Evolutionary conservation across 768 basidiomycete genomes (phyloP).

Genomic region (Guyanaporus albipodus): DNA sequence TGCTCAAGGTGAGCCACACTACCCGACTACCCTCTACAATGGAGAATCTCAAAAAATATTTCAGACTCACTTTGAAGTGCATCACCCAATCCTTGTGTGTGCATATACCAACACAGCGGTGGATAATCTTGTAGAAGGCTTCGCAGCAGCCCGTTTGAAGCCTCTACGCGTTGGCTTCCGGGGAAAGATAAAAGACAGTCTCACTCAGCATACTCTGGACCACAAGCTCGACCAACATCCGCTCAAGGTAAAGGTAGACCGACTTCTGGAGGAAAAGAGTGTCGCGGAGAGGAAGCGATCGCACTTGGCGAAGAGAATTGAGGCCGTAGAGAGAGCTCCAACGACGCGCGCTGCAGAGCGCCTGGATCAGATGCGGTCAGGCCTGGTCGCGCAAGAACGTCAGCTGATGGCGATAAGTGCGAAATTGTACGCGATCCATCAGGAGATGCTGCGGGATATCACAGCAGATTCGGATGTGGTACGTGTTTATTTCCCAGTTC

Average conservation of each 20-base stretch:
- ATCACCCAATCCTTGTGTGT: constrained; percentile 83
- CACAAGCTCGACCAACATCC: constrained; percentile 60
- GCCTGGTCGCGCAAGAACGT: constrained; percentile 26
- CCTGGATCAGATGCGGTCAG: constrained; percentile 30
- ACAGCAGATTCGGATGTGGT: constrained; percentile 72
- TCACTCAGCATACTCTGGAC: constrained; percentile 59
- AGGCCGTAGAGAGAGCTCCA: constrained; percentile 14
- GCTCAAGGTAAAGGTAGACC: constrained; percentile 42
- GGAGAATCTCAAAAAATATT: neutral
- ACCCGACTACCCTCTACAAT: neutral
- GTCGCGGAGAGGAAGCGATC: constrained; percentile 21
- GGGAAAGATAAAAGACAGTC: constrained; percentile 53
- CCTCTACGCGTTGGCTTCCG: constrained; percentile 74
- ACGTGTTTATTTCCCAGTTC: constrained; percentile 27
- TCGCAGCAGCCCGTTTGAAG: constrained; percentile 56
- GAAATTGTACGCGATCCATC: constrained; percentile 52
- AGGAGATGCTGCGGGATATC: constrained; percentile 61
- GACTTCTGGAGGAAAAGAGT: constrained; percentile 38
- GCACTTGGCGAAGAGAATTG: constrained; percentile 27
- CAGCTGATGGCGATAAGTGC: constrained; percentile 33
- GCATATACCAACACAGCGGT: constrained; percentile 94
- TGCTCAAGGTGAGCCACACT: constrained; percentile 58
- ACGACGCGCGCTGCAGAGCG: constrained; percentile 14
- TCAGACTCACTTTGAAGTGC: constrained; percentile 74
- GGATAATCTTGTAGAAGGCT: constrained; percentile 82